Base-by-base conservation (phyloP, 78 protist species). In the Mastigamoeba balamuthi region DNA sequence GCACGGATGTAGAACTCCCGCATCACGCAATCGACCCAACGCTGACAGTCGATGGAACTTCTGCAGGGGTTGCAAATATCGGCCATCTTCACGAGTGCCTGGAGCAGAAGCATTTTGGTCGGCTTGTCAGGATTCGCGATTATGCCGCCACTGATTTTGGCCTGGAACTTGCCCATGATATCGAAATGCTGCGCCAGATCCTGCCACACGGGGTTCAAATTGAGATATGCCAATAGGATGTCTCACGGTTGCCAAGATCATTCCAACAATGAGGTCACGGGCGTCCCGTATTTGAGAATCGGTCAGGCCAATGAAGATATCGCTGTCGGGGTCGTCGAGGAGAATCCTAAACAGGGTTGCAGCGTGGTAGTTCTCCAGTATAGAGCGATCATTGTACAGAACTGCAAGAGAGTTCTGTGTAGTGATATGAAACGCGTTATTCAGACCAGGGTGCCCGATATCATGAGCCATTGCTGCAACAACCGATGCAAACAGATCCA, bases 391-490 rank as follows among this genome's bases (percentile, higher is more conserved):
- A 17, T 84, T 84, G 52, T 84, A 84, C 42, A n/a, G 40, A 1
- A 84, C 5, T 2, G 89, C 89, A 9, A 84, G 76, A 38, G 28
- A 23, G 36, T 85, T 23, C 40, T 30, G 53, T 25, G 82, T 29
- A 29, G 36, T 43, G 9, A 84, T 39, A 25, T 83, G 79, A 29
- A 67, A 82, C 25, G 65, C 80, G 30, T 82, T 84, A 17, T 33
- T 48, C 17, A 72, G 35, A 2, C 84, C 89, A 0, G 89, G 89
- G 40, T 84, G 89, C 30, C n/a, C 67, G 1, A 40, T 39, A 33
- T 84, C 89, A 36, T 84, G 89, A 1, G 43, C 53, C 4, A 84
- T 70, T 0, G 89, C 86, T 0, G 89, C 75, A 25, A 85, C 7
- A 0, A 84, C 9, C 39, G 77, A n/a, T 23, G 83, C 37, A 43